Evolutionary conservation across 108 stramenopile genomes (phyloP).

Genomic region (Poteriospumella lacustris): DNA sequence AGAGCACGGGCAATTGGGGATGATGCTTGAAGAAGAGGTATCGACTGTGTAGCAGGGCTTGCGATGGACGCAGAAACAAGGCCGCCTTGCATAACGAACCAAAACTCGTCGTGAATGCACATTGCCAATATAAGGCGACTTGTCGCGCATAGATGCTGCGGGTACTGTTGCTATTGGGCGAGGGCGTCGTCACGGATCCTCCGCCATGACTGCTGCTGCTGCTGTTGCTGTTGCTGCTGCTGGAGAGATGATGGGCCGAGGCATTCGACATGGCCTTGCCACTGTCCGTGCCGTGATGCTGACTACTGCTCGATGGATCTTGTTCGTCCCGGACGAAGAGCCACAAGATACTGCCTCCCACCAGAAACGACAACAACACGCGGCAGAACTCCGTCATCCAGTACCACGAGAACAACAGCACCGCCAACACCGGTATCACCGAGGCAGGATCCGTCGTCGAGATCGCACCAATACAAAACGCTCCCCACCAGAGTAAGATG

Average conservation of each 20-base stretch:
- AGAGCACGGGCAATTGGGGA: not conserved
- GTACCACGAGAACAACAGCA: not conserved
- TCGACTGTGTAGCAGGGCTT: not conserved
- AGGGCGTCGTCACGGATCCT: too few relatives aligned
- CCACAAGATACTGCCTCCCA: not conserved
- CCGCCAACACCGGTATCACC: not conserved
- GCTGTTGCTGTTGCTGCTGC: too few relatives aligned
- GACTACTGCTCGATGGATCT: not conserved
- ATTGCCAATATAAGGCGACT: not conserved
- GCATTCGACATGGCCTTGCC: too few relatives aligned
- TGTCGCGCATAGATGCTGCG: too few relatives aligned
- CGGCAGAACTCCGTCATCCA: not conserved
- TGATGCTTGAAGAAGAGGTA: not conserved
- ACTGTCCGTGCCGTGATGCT: too few relatives aligned
- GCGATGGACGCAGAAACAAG: not conserved
- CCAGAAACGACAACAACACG: not conserved
- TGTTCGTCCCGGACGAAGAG: not conserved
- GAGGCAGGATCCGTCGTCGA: not conserved
- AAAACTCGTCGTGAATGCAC: not conserved
- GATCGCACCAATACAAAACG: not conserved
- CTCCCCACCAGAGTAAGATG: not conserved
- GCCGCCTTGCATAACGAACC: constrained; percentile 2
- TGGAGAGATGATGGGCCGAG: too few relatives aligned
- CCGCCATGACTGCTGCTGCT: too few relatives aligned
- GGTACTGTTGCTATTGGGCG: too few relatives aligned